A percentile compares a stretch with the other conserved stretches of the same genome.
Conservation (phyloP, 1,284 basidiomycete species). For the Ustilago esculenta region DNA sequence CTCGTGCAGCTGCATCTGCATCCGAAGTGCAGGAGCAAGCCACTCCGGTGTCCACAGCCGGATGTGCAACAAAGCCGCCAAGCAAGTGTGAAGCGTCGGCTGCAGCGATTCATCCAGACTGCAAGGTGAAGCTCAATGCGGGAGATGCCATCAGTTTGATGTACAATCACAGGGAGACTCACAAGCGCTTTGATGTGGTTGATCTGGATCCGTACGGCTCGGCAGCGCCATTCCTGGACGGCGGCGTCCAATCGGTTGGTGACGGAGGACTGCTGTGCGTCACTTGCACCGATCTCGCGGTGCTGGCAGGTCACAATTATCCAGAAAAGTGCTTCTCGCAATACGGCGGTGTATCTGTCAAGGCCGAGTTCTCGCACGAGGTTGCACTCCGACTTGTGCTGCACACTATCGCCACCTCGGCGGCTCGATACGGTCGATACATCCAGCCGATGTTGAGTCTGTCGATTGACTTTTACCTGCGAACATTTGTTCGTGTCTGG, state of each 20-base stretch:
- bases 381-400: slow-evolving; percentile 78
- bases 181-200: slow-evolving; percentile 85
- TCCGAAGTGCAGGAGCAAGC: slow-evolving; percentile 4
- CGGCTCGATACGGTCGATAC: slow-evolving; percentile 88
- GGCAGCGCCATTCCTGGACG: slow-evolving; percentile 94
- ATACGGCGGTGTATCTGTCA: slow-evolving; percentile 91
- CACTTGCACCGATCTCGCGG: slow-evolving; percentile 94
- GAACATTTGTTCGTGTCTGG: slow-evolving; percentile 85
- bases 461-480: slow-evolving; percentile 97
- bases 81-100: not conserved
- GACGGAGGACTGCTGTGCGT: slow-evolving; percentile 88
- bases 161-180: slow-evolving; percentile 84
- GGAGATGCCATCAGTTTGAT: slow-evolving; percentile 74
- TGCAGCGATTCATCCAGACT: slow-evolving; percentile 57
- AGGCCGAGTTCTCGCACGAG: slow-evolving; percentile 88
- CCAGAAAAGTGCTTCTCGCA: slow-evolving; percentile 75
- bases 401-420: slow-evolving; percentile 83
- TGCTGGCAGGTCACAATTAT: slow-evolving; percentile 91
- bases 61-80: not conserved
- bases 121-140: slow-evolving; percentile 62
- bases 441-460: slow-evolving; percentile 91
- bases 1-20: slow-evolving; percentile 4
- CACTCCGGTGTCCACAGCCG: not conserved
- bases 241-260: slow-evolving; percentile 88
- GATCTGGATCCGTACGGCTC: slow-evolving; percentile 98